Percentiles rank a stretch among this genome's conserved stretches.
phyloP scores from a whole-genome alignment of 1,139 yeast genomes.

The Lodderomyces parapsilosis region DNA sequence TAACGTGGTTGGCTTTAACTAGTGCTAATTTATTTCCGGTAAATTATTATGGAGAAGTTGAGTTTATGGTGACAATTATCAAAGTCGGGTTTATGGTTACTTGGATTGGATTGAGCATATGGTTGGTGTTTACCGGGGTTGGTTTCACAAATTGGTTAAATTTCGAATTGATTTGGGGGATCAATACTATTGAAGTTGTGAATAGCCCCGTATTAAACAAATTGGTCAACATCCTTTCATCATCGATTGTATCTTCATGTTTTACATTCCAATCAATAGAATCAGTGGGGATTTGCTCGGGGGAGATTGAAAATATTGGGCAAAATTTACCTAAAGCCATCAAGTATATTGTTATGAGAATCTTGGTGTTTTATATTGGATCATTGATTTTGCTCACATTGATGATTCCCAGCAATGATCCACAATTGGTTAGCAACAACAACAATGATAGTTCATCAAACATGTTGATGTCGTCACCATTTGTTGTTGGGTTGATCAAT shows the following conservation, averaged over 20 bases:
- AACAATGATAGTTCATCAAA: background rate
- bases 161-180: constrained; percentile 9
- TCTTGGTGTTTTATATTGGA: constrained; percentile 17
- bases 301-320: constrained; percentile 20
- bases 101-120: constrained; percentile 16
- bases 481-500: constrained; percentile 15
- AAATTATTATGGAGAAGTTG: constrained; percentile 23
- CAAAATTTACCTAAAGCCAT: constrained; percentile 16
- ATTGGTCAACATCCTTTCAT: constrained; percentile 16
- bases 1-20: constrained; percentile 19
- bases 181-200: constrained; percentile 10
- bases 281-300: constrained; percentile 31
- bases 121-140: constrained; percentile 4
- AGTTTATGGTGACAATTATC: constrained; percentile 19
- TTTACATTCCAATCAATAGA: constrained; percentile 38
- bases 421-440: constrained; percentile 10
- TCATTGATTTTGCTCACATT: constrained; percentile 18
- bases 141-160: constrained; percentile 14
- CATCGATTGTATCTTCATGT: constrained; percentile 29
- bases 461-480: constrained; percentile 17
- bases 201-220: constrained; percentile 27
- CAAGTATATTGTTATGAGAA: constrained; percentile 17
- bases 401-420: constrained; percentile 19
- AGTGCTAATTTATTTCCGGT: constrained; percentile 22
- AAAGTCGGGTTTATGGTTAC: constrained; percentile 20